phyloP scores from a whole-genome alignment of 768 basidiomycete species.

The Nidularia pulvinata region DNA sequence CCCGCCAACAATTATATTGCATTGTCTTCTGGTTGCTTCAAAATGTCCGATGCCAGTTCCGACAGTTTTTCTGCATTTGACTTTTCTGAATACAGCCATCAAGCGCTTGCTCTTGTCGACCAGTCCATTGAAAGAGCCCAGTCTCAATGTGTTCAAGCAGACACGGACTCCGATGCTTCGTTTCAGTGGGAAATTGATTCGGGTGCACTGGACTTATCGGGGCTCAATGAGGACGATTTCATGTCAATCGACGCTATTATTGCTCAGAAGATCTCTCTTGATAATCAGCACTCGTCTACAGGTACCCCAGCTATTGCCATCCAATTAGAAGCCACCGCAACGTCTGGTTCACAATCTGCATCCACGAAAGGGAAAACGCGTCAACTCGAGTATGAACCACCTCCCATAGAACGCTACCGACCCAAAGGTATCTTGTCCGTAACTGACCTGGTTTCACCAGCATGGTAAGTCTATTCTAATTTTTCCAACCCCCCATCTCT shows the following conservation, averaged over 20 bases:
- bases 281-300: not conserved
- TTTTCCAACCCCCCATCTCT: not conserved
- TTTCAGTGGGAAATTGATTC: no score
- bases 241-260: constrained; percentile 43
- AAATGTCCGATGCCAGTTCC: constrained; percentile 18
- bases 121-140: no score
- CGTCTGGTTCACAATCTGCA: no score
- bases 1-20: no score
- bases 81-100: constrained; percentile 36
- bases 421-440: constrained; percentile 49
- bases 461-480: constrained; percentile 44
- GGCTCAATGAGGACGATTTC: constrained; percentile 55
- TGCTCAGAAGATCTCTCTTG: constrained; percentile 2
- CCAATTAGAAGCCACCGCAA: no score
- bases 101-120: no score
- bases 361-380: no score
- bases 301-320: no score
- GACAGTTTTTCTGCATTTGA: constrained; percentile 41
- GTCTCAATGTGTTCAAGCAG: no score
- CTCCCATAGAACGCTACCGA: constrained; percentile 45
- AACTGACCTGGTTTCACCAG: constrained; percentile 58
- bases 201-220: no score
- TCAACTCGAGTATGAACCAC: constrained; percentile 11
- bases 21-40: no score
- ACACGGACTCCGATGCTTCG: no score